A percentile compares a stretch with the other conserved stretches of the same genome.
Evolutionary conservation across 257 asterid species (phyloP).

Genomic region (Penstemon newberryi): DNA sequence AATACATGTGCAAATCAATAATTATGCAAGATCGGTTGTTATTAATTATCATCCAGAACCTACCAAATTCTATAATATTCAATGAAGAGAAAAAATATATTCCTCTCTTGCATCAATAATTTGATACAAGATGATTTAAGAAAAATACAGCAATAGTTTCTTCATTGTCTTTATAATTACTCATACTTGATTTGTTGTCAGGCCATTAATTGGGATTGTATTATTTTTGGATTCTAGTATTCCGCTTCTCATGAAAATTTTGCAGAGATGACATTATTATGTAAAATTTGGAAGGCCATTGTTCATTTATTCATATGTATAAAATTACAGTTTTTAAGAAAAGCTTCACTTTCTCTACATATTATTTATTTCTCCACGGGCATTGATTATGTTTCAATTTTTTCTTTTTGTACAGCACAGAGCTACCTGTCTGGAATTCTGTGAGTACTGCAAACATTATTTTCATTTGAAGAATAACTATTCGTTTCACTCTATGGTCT

Average conservation of each 20-base stretch:
- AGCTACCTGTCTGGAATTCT: conserved; percentile 87
- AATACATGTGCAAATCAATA: too few species aligned
- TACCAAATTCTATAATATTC: too few species aligned
- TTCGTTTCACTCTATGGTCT: conserved; percentile 17
- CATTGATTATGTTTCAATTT: conserved; percentile 31
- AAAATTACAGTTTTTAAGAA: conserved; percentile 6
- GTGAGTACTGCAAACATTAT: conserved; percentile 59
- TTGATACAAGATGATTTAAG: too few species aligned
- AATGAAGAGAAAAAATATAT: too few species aligned
- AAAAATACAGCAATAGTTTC: too few species aligned
- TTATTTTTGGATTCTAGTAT: too few species aligned
- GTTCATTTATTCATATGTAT: neutral
- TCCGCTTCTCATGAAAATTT: neutral
- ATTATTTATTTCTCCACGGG: conserved; percentile 12
- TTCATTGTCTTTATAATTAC: too few species aligned
- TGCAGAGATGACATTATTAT: neutral
- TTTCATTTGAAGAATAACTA: conserved; percentile 17
- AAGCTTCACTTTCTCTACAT: conserved; percentile 4
- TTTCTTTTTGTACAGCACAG: conserved; percentile 58
- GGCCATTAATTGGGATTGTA: too few species aligned
- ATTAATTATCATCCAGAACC: too few species aligned
- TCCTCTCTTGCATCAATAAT: too few species aligned
- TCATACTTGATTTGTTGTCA: too few species aligned
- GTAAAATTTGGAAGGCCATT: neutral
- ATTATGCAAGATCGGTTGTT: too few species aligned